phyloP scores from a whole-genome alignment of 2,329 filamentous ascomycete genomes.

The Penicillium sp. region DNA sequence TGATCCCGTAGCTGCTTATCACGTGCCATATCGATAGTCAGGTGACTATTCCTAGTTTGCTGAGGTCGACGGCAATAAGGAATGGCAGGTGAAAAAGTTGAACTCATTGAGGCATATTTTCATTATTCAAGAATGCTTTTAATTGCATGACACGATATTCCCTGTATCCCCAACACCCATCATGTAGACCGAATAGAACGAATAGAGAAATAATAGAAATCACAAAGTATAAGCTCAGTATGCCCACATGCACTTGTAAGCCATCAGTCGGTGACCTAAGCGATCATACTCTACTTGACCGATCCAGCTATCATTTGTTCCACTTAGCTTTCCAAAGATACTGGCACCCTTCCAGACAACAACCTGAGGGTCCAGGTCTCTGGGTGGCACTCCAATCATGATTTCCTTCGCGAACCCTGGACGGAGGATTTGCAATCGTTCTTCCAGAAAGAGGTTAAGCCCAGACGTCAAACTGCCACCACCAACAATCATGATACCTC shows the following conservation, averaged over 20 bases:
- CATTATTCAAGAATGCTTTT: slow-evolving; percentile 3
- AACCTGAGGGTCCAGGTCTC: slow-evolving; percentile 97
- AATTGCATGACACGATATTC: background rate
- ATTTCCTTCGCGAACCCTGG: slow-evolving; percentile 69
- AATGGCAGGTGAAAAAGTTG: background rate
- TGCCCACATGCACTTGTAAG: slow-evolving; percentile 75
- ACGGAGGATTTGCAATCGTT: slow-evolving; percentile 70
- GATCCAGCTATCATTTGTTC: slow-evolving; percentile 95
- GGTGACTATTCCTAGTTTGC: too few relatives aligned
- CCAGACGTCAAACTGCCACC: slow-evolving; percentile 81
- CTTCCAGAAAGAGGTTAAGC: slow-evolving; percentile 82
- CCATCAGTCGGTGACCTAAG: slow-evolving; percentile 77
- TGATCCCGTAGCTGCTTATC: background rate
- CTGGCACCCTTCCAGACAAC: slow-evolving; percentile 97
- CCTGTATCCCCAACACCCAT: slow-evolving; percentile 14
- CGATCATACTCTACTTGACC: slow-evolving; percentile 85
- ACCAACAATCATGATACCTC: slow-evolving; percentile 87
- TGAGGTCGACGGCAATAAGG: too few relatives aligned
- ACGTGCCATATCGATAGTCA: background rate
- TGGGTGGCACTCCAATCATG: slow-evolving; percentile 70
- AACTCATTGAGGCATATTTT: background rate
- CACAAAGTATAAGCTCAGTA: slow-evolving; percentile 45
- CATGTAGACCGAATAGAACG: slow-evolving; percentile 5
- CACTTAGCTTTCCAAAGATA: slow-evolving; percentile 86
- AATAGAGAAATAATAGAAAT: slow-evolving; percentile 13